These are phyloP conservation scores for Solanum chaucha DNA, from an alignment of 257 asterid species.

Conservation along the genomic window DNA sequence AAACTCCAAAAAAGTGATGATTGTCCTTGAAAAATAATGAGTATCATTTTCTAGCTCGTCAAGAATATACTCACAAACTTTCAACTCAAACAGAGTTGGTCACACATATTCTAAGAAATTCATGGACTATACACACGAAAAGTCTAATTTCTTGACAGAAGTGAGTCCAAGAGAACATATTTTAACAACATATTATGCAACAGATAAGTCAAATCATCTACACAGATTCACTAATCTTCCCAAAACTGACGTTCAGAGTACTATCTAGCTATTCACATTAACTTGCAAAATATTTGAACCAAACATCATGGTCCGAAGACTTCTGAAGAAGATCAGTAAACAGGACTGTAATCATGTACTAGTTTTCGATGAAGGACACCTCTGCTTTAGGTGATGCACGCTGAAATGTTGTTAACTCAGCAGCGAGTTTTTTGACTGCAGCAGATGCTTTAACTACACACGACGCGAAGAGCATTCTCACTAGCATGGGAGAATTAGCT, in stretches of 20 bases:
- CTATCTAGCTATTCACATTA: not conserved
- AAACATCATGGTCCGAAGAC: not conserved
- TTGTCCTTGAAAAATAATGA: not conserved
- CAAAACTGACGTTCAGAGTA: not conserved
- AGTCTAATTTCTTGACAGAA: not conserved
- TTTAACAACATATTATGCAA: not conserved
- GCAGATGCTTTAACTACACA: not conserved
- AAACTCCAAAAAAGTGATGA: not conserved
- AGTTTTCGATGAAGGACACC: not conserved
- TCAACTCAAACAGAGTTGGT: not conserved
- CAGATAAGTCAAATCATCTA: not conserved
- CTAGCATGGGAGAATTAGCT: not conserved
- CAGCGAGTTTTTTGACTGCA: not conserved
- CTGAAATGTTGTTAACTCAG: not conserved
- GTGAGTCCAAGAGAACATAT: not conserved
- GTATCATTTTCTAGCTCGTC: not conserved
- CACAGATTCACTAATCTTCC: not conserved
- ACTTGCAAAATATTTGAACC: not conserved
- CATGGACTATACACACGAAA: not conserved
- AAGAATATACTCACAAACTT: not conserved
- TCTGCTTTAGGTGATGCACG: not conserved
- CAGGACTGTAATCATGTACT: not conserved
- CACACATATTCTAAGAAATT: not conserved
- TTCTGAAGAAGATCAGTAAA: not conserved
- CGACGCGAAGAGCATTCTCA: not conserved